phyloP scores from a whole-genome alignment of 495 filamentous ascomycete genomes.

The Clohesyomyces aquaticus region DNA sequence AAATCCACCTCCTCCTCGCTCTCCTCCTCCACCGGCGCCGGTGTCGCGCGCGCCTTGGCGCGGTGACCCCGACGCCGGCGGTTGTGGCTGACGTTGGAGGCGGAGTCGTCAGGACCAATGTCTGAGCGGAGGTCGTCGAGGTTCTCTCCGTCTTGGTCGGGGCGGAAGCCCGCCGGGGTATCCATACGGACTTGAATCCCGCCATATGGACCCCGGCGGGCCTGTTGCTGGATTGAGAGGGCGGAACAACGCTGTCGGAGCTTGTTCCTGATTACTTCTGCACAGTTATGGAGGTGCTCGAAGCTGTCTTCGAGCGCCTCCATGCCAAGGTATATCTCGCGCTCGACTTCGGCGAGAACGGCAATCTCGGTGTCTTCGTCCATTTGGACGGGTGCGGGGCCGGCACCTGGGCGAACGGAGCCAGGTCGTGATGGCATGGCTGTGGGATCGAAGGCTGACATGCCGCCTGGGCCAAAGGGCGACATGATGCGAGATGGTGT shows the following conservation, averaged over 20 bases:
- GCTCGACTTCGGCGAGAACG: conserved; percentile 84
- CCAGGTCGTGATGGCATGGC: conserved; percentile 14
- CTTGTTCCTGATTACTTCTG: conserved; percentile 76
- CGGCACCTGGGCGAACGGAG: conserved; percentile 8
- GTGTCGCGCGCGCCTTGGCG: conserved; percentile 75
- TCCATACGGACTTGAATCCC: conserved; percentile 58
- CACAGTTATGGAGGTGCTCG: conserved; percentile 83
- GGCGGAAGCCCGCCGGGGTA: conserved; percentile 55
- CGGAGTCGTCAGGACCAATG: conserved; percentile 71
- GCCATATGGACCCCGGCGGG: conserved; percentile 59
- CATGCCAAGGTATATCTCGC: conserved; percentile 91
- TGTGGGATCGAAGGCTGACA: neutral
- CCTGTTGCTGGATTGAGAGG: conserved; percentile 75
- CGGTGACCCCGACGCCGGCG: conserved; percentile 70
- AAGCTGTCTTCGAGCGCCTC: conserved; percentile 94
- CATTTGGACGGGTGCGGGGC: conserved; percentile 69
- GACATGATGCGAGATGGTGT: conserved; percentile 23
- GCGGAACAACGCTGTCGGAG: conserved; percentile 80
- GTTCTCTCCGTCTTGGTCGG: conserved; percentile 56
- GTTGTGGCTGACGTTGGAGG: conserved; percentile 84
- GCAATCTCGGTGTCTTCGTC: conserved; percentile 96
- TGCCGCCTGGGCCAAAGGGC: conserved; percentile 6
- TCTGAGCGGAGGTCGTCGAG: conserved; percentile 67
- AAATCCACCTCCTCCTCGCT: conserved; percentile 52
- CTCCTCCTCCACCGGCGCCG: conserved; percentile 84